Evolutionary conservation across 371 early-diverging fungal species (phyloP).

Genomic region (Haplosporangium sp.): DNA sequence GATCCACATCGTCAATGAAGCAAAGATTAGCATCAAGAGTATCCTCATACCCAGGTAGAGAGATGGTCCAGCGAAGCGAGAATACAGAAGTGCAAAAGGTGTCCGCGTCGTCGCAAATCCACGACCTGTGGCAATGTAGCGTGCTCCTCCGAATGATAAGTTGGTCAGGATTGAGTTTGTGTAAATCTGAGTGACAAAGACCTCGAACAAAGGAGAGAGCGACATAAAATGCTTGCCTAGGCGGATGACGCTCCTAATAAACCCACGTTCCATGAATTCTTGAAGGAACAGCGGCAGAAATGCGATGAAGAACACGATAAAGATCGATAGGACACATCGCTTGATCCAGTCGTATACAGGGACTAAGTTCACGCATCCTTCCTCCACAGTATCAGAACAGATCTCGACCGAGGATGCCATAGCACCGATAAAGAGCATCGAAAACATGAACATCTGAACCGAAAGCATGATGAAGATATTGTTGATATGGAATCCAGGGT

Average conservation of each 20-base stretch:
- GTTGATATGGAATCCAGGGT: constrained; percentile 93
- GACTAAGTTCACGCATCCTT: constrained; percentile 79
- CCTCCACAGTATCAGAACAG: constrained; percentile 60
- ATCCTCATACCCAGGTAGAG: constrained; percentile 83
- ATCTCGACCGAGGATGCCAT: constrained; percentile 72
- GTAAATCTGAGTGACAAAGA: constrained; percentile 92
- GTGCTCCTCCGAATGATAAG: constrained; percentile 87
- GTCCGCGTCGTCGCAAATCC: constrained; percentile 91
- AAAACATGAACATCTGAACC: constrained; percentile 86
- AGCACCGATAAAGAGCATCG: constrained; percentile 78
- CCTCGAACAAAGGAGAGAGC: constrained; percentile 89
- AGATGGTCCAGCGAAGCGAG: constrained; percentile 81
- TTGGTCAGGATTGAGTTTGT: constrained; percentile 85
- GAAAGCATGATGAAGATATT: constrained; percentile 91
- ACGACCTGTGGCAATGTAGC: constrained; percentile 91
- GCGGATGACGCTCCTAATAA: constrained; percentile 77
- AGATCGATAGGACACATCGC: constrained; percentile 82
- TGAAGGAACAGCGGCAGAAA: constrained; percentile 90
- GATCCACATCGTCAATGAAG: constrained; percentile 76
- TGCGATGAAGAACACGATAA: constrained; percentile 82
- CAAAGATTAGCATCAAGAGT: constrained; percentile 79
- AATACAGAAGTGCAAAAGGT: constrained; percentile 82
- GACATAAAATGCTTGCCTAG: constrained; percentile 86
- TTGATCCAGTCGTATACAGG: constrained; percentile 87
- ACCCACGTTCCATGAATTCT: constrained; percentile 88